These are phyloP conservation scores for Ambrosiella cleistominuta DNA, from an alignment of 2,329 filamentous ascomycete genomes.

Conservation along the genomic window DNA sequence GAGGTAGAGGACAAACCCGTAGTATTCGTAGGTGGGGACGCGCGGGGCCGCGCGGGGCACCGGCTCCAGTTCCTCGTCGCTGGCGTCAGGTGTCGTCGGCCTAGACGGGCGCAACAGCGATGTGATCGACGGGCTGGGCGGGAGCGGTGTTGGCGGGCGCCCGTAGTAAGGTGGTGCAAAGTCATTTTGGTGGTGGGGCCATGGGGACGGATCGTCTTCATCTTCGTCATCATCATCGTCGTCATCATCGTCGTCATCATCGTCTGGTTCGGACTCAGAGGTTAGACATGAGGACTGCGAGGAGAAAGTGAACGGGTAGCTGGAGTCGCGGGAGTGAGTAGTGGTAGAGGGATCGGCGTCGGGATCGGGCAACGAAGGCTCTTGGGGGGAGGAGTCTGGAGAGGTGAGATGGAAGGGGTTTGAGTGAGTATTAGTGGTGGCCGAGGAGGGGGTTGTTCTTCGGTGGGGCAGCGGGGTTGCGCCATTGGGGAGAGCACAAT, in stretches of 20 bases:
- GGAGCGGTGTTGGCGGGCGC: slow-evolving; percentile 82
- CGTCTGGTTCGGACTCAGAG: no score
- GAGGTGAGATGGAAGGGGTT: slow-evolving; percentile 4
- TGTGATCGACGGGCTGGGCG: slow-evolving; percentile 80
- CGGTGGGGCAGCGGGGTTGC: neutral
- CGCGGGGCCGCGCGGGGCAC: slow-evolving; percentile 75
- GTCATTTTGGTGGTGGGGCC: slow-evolving; percentile 32
- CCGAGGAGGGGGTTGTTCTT: neutral
- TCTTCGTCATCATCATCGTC: slow-evolving; percentile 13
- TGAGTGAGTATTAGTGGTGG: neutral
- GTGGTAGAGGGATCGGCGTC: neutral
- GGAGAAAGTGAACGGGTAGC: neutral
- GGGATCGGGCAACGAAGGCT: neutral
- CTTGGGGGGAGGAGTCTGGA: neutral
- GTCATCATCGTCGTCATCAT: slow-evolving; percentile 15
- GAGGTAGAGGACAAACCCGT: slow-evolving; percentile 92
- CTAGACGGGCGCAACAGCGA: slow-evolving; percentile 77
- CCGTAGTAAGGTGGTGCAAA: slow-evolving; percentile 87
- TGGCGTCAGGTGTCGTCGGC: slow-evolving; percentile 85
- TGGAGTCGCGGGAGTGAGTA: neutral
- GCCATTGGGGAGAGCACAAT: neutral
- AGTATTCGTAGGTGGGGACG: slow-evolving; percentile 99
- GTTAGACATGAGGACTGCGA: neutral
- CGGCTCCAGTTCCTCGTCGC: slow-evolving; percentile 64
- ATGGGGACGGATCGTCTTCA: slow-evolving; percentile 24